Evolutionary conservation across 164 flowering plant species (phyloP), one percentile per base, ranked within the genome.

Genomic region (Nelumbo lutea): DNA sequence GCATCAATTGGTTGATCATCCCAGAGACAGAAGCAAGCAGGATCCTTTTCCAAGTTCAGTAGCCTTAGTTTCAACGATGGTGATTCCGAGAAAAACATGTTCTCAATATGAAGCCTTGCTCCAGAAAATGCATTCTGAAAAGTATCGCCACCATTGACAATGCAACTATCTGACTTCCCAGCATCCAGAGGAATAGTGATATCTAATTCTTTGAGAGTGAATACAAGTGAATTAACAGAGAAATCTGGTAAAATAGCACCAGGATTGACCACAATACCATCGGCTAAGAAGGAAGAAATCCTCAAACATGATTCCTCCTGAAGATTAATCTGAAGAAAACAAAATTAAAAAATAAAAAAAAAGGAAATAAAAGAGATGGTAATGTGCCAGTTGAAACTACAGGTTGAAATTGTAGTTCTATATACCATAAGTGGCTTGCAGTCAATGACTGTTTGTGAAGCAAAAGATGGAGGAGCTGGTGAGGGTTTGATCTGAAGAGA

Each of bases 21-120:
- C 98, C 98, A 95, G 43, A 95, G 84, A 83, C 83, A 82, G 76
- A 89, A 95, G 78, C 98, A 95, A 72, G 94, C 97, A 78, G 98
- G 94, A 79, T 95, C 98, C 75, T 90, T 92, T 61, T 92, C 97
- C 75, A 95, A 83, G 72, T 90, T 85, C 67, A 95, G 84, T 68
- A 87, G 72, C 71, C 66, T 76, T 65, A 89, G 80, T 70, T 80
- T 88, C 62, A 89, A 60, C 6, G 74, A 70, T 43, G 99, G 96
- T 46, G 91, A 84, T 67, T 90, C 87, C 4, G 83, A 78, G 67
- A 90, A 79, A 68, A 78, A 75, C 56, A 95, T 65, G 68, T 86
- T 80, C 73, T 89, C 85, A 66, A 90, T 78, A 73, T 87, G 97
- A 79, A 95, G 96, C 76, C 88, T 90, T 72, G 99, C 97, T 67